Percentiles rank a stretch among this genome's conserved stretches.
These are phyloP conservation scores for Ustilago tritici DNA, from an alignment of 1,284 basidiomycete genomes.

Conservation along the genomic window DNA sequence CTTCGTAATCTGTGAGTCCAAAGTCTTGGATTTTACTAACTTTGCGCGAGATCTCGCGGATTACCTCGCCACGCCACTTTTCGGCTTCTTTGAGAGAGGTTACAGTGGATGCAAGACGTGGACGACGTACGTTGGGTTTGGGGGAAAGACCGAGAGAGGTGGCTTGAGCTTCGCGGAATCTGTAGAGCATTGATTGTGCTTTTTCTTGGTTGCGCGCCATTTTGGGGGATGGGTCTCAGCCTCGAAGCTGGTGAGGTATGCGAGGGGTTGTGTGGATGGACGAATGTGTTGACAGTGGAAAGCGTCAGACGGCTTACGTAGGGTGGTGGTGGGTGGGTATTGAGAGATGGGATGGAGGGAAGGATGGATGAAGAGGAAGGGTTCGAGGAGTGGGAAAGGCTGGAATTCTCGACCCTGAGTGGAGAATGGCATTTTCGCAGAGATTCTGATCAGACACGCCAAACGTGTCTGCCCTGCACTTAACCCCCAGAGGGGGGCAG, in stretches of 20 bases:
- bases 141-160: constrained; percentile 87
- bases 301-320: too few species aligned
- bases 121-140: constrained; percentile 81
- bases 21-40: constrained; percentile 97
- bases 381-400: not conserved
- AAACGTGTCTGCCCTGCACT: too few species aligned
- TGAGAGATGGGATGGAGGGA: not conserved
- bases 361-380: not conserved
- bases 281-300: too few species aligned
- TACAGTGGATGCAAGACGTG: constrained; percentile 88
- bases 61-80: constrained; percentile 92
- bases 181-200: constrained; percentile 88
- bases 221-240: not conserved
- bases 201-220: constrained; percentile 69
- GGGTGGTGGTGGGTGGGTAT: not conserved
- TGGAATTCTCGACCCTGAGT: not conserved
- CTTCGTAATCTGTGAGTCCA: constrained; percentile 93
- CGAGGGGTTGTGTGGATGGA: too few species aligned
- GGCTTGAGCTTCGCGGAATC: constrained; percentile 96
- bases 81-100: constrained; percentile 93
- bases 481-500: too few species aligned
- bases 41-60: constrained; percentile 93
- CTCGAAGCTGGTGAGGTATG: not conserved
- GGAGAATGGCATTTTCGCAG: not conserved
- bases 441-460: not conserved